These are phyloP conservation scores for Hypomyces rosellus DNA, from an alignment of 2,329 filamentous ascomycete genomes.

Conservation along the genomic window DNA sequence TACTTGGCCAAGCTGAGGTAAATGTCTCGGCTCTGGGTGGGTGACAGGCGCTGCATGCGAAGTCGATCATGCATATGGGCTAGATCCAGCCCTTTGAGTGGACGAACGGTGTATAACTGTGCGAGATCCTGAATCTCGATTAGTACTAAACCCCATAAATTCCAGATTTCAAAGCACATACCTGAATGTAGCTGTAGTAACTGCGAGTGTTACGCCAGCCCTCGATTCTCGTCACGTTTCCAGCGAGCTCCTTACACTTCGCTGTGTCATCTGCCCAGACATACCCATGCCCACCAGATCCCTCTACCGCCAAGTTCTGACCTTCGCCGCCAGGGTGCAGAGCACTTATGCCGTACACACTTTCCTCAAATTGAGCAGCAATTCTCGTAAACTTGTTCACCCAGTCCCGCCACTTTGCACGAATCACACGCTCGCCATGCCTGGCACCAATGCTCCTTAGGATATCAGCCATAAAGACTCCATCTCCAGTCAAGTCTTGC, in stretches of 20 bases:
- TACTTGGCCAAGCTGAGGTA: slow-evolving; percentile 74
- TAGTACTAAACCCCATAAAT: not conserved
- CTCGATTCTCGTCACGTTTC: slow-evolving; percentile 88
- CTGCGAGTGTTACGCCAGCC: slow-evolving; percentile 94
- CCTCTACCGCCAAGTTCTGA: slow-evolving; percentile 49
- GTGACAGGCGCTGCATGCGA: slow-evolving; percentile 70
- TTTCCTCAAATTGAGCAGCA: slow-evolving; percentile 89
- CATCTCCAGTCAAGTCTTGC: slow-evolving; percentile 76
- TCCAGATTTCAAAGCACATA: slow-evolving; percentile 28
- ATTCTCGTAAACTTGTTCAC: slow-evolving; percentile 91
- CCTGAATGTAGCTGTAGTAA: slow-evolving; percentile 93
- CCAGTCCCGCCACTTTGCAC: slow-evolving; percentile 91
- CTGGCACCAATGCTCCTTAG: slow-evolving; percentile 76
- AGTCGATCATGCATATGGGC: slow-evolving; percentile 90
- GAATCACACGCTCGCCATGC: slow-evolving; percentile 82
- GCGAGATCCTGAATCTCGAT: slow-evolving; percentile 52
- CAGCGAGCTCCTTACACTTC: slow-evolving; percentile 79
- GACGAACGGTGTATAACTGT: slow-evolving; percentile 56
- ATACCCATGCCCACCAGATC: slow-evolving; percentile 78
- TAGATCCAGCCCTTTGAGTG: slow-evolving; percentile 76
- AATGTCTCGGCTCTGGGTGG: slow-evolving; percentile 72
- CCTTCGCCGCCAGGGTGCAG: slow-evolving; percentile 79
- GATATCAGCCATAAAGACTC: slow-evolving; percentile 82
- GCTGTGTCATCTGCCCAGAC: slow-evolving; percentile 83
- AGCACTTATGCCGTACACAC: slow-evolving; percentile 86